Conservation (phyloP, 768 basidiomycete species). For the Dictyophora rubrovolvata region DNA sequence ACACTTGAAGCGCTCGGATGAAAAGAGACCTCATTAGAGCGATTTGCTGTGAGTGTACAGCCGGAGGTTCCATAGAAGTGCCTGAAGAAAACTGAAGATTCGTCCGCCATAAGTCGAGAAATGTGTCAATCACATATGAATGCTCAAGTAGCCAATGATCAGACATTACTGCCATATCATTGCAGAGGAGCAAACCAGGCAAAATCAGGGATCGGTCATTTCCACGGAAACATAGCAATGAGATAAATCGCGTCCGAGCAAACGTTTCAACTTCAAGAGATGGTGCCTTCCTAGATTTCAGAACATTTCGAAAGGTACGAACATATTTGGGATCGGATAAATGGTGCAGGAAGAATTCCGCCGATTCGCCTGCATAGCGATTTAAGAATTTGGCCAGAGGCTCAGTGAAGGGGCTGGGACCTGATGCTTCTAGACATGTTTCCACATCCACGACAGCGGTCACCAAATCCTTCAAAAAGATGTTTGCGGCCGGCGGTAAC, state of each 20-base stretch:
- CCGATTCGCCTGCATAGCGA: slow-evolving; percentile 77
- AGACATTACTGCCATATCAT: slow-evolving; percentile 60
- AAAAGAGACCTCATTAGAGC: slow-evolving; percentile 68
- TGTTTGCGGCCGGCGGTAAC: slow-evolving; percentile 84
- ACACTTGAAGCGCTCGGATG: slow-evolving; percentile 53
- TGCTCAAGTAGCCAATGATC: slow-evolving; percentile 67
- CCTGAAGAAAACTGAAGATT: slow-evolving; percentile 23
- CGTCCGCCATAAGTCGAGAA: slow-evolving; percentile 64
- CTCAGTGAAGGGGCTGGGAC: slow-evolving; percentile 83
- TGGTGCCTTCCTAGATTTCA: slow-evolving; percentile 71
- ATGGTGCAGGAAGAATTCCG: slow-evolving; percentile 74
- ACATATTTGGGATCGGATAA: slow-evolving; percentile 72
- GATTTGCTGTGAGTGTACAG: slow-evolving; percentile 35
- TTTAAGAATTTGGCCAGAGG: slow-evolving; percentile 87
- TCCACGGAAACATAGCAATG: slow-evolving; percentile 39
- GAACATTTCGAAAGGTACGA: slow-evolving; percentile 73
- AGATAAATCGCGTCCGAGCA: slow-evolving; percentile 45
- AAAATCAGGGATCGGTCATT: slow-evolving; percentile 42
- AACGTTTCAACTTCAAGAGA: slow-evolving; percentile 57
- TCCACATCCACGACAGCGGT: slow-evolving; percentile 88
- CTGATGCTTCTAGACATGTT: slow-evolving; percentile 81
- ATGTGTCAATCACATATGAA: slow-evolving; percentile 52
- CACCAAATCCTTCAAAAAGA: slow-evolving; percentile 82
- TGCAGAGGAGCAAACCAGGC: slow-evolving; percentile 66
- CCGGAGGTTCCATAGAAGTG: not conserved